These are phyloP conservation scores for Serendipita indica DNA, from an alignment of 768 basidiomycete genomes.

Conservation along the genomic window DNA sequence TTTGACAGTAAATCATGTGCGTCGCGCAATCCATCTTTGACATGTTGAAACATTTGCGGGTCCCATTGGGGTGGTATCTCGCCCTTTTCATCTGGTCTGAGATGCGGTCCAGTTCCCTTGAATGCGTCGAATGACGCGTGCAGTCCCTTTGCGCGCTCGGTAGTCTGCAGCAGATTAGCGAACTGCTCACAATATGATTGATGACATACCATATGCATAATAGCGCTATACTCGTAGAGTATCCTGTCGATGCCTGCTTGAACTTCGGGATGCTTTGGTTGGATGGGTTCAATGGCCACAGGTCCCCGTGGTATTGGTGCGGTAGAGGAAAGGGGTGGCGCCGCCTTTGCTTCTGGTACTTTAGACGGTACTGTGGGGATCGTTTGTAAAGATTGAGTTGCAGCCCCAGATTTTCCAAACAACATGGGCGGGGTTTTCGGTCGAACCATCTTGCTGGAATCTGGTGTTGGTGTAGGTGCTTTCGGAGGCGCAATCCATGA, in stretches of 20 bases:
- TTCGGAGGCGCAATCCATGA: constrained; percentile 20
- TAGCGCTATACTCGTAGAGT: constrained; percentile 26
- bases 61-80: neutral
- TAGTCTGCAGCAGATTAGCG: constrained; percentile 27
- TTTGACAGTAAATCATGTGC: constrained; percentile 26
- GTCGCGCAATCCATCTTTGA: constrained; percentile 24
- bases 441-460: constrained; percentile 21
- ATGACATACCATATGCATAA: constrained; percentile 5
- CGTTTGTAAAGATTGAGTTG: no score
- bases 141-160: constrained; percentile 14
- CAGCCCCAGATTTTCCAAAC: constrained; percentile 8
- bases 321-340: constrained; percentile 13
- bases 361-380: neutral
- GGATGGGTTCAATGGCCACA: constrained; percentile 50
- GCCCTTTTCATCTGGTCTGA: neutral
- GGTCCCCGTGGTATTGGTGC: constrained; percentile 16
- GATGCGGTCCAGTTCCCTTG: constrained; percentile 5
- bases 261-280: constrained; percentile 43
- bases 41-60: neutral
- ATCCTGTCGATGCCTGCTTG: constrained; percentile 35
- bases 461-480: constrained; percentile 17
- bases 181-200: constrained; percentile 22
- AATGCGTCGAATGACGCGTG: constrained; percentile 12
- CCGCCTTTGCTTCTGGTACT: neutral
- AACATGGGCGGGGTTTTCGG: constrained; percentile 38